Base-by-base conservation (phyloP, 202 grass and related monocot species). In the Setaria viridis region DNA sequence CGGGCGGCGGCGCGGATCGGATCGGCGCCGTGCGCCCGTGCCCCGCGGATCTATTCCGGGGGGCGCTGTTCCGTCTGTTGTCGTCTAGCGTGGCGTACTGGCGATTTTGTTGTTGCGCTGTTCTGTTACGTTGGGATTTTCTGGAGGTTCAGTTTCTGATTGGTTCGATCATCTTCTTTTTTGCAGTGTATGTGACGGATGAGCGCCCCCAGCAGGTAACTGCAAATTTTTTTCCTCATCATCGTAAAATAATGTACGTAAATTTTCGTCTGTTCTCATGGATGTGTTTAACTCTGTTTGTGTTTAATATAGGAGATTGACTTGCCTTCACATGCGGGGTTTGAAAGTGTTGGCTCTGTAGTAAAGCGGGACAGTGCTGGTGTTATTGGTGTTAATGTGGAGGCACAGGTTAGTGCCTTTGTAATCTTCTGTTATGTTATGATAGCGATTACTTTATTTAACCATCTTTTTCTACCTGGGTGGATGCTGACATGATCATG, bases 151-250 rank as follows among this genome's bases (percentile, higher is more conserved):
- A 20, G 16, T 70, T 81, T 72, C 83, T 94, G 80, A 88, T 88
- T 87, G 56, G 88, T 81, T 73, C 76, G 57, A 62, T 85, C 30
- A 57, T 63, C 81, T 63, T 87, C 74, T 74, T 50, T 89, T 74
- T 73, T 93, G 91, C 95, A 98, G 95, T 92, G 64, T 94, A 98
- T 80, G 89, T 92, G 80, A 92, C 90, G 70, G 95, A 98, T 76
- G 95, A 94, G 58, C 89, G 93, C 21, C 84, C 93, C 34, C 81
- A 94, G 67, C 89, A 93, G 93, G 95, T 98, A 87, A 82, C 77
- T 88, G 72, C 32, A 46, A 74, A 21, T 70, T 67, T 66, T 56
- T 39, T 67, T 12, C 63, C 11, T 41, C 9, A 1, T 46, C 43
- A 6, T 73, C 55, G 3, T 58, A 4, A 51, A 70, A 80, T 76